Percentiles rank a stretch among this genome's conserved stretches.
These are phyloP conservation scores for Ramularia endophylla DNA, from an alignment of 2,329 filamentous ascomycete genomes.

Conservation along the genomic window DNA sequence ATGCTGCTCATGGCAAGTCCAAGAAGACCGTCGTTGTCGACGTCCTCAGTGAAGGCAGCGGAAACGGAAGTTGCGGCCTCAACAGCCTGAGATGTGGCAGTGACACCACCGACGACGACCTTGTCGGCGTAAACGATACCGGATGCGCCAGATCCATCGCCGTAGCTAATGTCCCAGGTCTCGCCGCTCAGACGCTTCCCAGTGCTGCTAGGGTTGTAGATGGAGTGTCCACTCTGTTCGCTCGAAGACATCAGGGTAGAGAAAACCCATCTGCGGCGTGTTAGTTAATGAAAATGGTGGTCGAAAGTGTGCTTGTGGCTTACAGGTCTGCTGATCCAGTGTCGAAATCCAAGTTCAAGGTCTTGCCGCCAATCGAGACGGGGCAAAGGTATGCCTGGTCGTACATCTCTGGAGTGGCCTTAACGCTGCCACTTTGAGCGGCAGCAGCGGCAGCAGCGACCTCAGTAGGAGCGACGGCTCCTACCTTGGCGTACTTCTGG, in stretches of 20 bases:
- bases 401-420: conserved; percentile 34
- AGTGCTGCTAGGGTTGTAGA: conserved; percentile 50
- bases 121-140: conserved; percentile 62
- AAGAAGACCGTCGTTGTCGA: conserved; percentile 53
- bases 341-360: conserved; percentile 63
- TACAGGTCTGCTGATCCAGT: conserved; percentile 64
- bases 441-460: conserved; percentile 31
- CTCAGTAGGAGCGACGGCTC: conserved; percentile 24
- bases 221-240: conserved; percentile 48
- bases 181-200: conserved; percentile 31
- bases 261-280: conserved; percentile 55
- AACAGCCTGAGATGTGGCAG: conserved; percentile 56
- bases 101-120: conserved; percentile 56
- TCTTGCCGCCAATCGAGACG: conserved; percentile 58
- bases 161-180: conserved; percentile 50
- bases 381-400: conserved; percentile 44
- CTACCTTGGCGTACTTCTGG: conserved; percentile 32
- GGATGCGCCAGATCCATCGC: conserved; percentile 57
- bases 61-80: conserved; percentile 59
- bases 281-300: too few species aligned
- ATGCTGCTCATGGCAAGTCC: conserved; percentile 55
- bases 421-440: conserved; percentile 33
- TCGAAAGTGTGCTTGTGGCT: too few species aligned
- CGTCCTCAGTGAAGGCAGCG: conserved; percentile 45
- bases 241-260: conserved; percentile 50